Base-by-base conservation (phyloP, 2,329 filamentous ascomycete species). In the Sporothrix pseudoabietina region DNA sequence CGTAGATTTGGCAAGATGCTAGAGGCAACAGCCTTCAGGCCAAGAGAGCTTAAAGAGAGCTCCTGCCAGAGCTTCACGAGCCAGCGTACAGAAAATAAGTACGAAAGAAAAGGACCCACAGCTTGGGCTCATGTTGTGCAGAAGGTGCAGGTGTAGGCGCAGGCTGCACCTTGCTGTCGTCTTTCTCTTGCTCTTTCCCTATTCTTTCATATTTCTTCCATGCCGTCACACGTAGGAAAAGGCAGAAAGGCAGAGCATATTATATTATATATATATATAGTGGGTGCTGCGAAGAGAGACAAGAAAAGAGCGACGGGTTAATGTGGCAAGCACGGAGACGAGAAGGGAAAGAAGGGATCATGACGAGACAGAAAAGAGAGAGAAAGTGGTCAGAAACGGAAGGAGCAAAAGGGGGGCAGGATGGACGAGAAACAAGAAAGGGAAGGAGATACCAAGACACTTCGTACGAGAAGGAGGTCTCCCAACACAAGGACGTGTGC, bases 81-180 rank as follows among this genome's bases (percentile, higher is more conserved):
- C 57, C 57, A 71, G 65, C 49, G 71, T 68, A 69, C 71, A 49
- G 35, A 72, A 41, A 59, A 47, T 39, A 41, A 16, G 41, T 32
- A 49, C 63, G 63, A 49, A 41, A 68, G 54, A 35, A 19, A 30
- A 22, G 39, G 49, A 19, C 68, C 72, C 72, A 61, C 61, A 44
- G 61, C 41, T 52, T 61, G 47, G 59, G 41, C 69, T 61, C 68
- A 55, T 19, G 72, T 73, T 39, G 69, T 54, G 52, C 61, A 73
- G 59, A 68, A 71, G 61, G 44, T 41, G 61, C 63, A 30, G 39
- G 55, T 49, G 59, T 68, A 71, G 61, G 44, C 52, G 61, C 63
- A 30, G 39, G 55, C 59, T 49, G 32, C 57, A 39, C 26, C 57
- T 14, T 47, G 35, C 32, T 19, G 66, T 47, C 52, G 57, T 66